Conservation (phyloP, 192 early-diverging fungal genomes). For the Umbelopsis vinacea region DNA sequence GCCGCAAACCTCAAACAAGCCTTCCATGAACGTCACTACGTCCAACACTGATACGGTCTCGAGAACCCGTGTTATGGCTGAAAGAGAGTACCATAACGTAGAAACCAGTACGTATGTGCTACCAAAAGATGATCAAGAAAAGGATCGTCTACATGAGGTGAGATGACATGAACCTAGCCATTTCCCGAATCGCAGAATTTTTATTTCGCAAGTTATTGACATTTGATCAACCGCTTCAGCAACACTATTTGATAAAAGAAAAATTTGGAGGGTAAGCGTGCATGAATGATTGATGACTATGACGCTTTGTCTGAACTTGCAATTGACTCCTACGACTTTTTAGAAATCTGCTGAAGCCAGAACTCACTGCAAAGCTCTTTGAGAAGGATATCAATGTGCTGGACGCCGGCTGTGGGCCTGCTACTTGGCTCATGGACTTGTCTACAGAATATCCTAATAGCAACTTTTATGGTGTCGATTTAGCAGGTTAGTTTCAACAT, state of each 20-base stretch:
- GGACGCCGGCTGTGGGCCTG: constrained; percentile 41
- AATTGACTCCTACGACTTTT: neutral
- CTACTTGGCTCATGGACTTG: constrained; percentile 49
- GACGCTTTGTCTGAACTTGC: neutral
- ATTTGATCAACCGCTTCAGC: neutral
- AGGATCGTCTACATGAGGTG: constrained; percentile 34
- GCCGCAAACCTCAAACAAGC: neutral
- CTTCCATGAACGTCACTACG: neutral
- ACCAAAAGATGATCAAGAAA: constrained; percentile 38
- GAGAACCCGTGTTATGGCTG: constrained; percentile 20
- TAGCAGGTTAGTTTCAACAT: constrained; percentile 19
- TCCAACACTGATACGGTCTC: neutral
- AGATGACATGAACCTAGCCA: neutral
- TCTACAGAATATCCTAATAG: constrained; percentile 50
- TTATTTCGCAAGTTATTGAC: too few species aligned
- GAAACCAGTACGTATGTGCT: constrained; percentile 30
- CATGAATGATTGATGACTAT: too few species aligned
- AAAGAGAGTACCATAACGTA: constrained; percentile 32
- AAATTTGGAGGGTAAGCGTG: neutral
- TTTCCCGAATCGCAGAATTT: neutral
- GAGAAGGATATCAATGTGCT: constrained; percentile 33
- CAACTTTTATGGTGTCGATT: constrained; percentile 54
- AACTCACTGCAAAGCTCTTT: neutral
- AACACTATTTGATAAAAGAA: constrained; percentile 13
- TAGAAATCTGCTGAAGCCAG: constrained; percentile 8